Conservation (phyloP, 2,329 filamentous ascomycete species). For the Blastomyces parvus region DNA sequence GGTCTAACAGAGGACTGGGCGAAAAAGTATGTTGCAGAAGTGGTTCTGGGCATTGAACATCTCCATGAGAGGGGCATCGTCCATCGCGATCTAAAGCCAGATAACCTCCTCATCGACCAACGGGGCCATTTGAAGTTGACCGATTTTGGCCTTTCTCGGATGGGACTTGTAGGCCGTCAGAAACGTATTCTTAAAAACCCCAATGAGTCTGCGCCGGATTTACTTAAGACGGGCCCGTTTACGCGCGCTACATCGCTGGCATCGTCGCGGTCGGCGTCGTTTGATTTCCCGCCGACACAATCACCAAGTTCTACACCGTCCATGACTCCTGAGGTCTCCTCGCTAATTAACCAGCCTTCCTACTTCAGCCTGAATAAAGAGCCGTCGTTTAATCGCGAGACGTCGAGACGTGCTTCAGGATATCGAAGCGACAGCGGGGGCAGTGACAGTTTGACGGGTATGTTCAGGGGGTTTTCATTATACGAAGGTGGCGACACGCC, state of each 20-base stretch:
- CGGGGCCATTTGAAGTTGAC: slow-evolving; percentile 95
- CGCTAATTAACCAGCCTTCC: slow-evolving; percentile 69
- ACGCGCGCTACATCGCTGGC: slow-evolving; percentile 72
- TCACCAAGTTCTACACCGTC: slow-evolving; percentile 80
- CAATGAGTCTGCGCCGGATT: slow-evolving; percentile 78
- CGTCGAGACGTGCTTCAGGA: slow-evolving; percentile 59
- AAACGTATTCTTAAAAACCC: slow-evolving; percentile 76
- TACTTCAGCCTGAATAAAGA: slow-evolving; percentile 64
- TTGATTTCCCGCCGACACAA: slow-evolving; percentile 71
- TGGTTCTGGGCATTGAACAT: slow-evolving; percentile 93
- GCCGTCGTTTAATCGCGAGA: slow-evolving; percentile 46
- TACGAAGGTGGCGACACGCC: slow-evolving; percentile 49
- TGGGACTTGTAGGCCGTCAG: slow-evolving; percentile 93
- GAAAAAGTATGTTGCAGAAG: slow-evolving; percentile 93
- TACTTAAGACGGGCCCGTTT: slow-evolving; percentile 87
- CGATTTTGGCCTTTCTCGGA: slow-evolving; percentile 91
- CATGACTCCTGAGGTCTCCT: slow-evolving; percentile 66
- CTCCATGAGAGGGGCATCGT: slow-evolving; percentile 90
- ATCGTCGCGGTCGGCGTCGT: slow-evolving; percentile 86
- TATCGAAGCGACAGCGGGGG: slow-evolving; percentile 87
- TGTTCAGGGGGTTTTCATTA: slow-evolving; percentile 71
- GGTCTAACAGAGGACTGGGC: slow-evolving; percentile 94
- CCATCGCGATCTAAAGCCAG: slow-evolving; percentile 91
- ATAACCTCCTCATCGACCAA: slow-evolving; percentile 93
- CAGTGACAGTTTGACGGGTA: slow-evolving; percentile 71